Conservation (phyloP, 768 basidiomycete species). For the Mycena maculata region DNA sequence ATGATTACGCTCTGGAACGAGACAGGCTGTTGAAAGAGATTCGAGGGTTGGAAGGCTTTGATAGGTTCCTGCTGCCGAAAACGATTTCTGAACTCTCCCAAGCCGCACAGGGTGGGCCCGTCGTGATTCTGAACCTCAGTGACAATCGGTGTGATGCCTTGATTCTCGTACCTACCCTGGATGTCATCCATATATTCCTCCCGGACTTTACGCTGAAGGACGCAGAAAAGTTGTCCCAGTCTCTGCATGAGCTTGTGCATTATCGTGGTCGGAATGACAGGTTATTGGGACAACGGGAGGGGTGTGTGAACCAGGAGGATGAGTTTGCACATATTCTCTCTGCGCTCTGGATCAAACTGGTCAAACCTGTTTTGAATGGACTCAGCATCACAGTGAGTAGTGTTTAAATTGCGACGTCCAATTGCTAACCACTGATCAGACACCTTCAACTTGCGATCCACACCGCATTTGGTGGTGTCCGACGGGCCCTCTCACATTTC, state of each 20-base stretch:
- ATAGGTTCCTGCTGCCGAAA: no score
- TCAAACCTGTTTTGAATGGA: conserved; percentile 2
- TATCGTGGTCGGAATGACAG: conserved; percentile 1
- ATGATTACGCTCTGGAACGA: background rate
- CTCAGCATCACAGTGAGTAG: background rate
- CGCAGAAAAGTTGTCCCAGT: background rate
- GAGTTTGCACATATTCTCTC: background rate
- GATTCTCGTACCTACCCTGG: background rate
- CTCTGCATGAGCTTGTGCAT: background rate
- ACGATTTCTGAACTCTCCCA: background rate
- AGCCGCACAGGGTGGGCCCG: background rate
- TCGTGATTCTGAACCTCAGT: background rate
- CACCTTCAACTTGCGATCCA: background rate
- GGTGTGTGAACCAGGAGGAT: background rate
- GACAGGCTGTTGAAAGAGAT: background rate
- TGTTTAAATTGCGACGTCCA: background rate
- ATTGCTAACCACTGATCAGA: background rate
- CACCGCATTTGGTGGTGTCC: conserved; percentile 6
- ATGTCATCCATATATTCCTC: background rate
- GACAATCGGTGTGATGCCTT: background rate
- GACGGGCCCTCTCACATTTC: conserved; percentile 5
- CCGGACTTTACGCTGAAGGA: background rate
- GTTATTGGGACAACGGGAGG: background rate
- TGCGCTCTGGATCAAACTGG: background rate
- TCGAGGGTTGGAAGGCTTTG: no score